Evolutionary conservation across 768 basidiomycete genomes (phyloP).

Genomic region (Xerocomus spinulosus): DNA sequence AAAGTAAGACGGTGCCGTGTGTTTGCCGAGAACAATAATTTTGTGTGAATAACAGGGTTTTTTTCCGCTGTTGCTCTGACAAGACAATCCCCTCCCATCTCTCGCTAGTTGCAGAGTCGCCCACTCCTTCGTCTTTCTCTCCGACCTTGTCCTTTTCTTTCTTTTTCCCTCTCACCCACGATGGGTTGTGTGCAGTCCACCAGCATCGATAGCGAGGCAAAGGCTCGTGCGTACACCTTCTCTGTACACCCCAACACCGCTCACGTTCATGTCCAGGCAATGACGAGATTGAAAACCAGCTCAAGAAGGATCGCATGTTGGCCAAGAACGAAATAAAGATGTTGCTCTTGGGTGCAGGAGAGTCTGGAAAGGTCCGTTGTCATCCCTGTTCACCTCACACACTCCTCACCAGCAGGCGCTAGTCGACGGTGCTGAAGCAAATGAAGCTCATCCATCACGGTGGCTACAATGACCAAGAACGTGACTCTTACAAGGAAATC

Average conservation of each 20-base stretch:
- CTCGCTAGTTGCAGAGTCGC: conserved; percentile 21
- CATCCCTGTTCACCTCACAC: not conserved
- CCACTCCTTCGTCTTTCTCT: conserved; percentile 20
- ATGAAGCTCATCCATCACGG: conserved; percentile 97
- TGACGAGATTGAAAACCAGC: conserved; percentile 90
- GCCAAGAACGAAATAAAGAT: conserved; percentile 96
- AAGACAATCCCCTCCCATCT: conserved; percentile 12
- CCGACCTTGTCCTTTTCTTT: conserved; percentile 3
- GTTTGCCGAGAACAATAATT: conserved; percentile 19
- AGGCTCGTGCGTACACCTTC: conserved; percentile 58
- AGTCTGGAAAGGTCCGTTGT: conserved; percentile 81
- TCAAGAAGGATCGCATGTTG: conserved; percentile 83
- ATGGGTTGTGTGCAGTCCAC: conserved; percentile 79
- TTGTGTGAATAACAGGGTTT: conserved; percentile 6
- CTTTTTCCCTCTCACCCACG: conserved; percentile 14
- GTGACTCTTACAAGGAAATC: conserved; percentile 93
- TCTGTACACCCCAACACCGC: not conserved
- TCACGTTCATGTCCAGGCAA: conserved; percentile 51
- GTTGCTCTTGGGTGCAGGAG: conserved; percentile 91
- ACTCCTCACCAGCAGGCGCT: conserved; percentile 2
- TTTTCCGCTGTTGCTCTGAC: conserved; percentile 15
- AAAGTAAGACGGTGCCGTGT: conserved; percentile 12
- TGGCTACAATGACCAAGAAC: conserved; percentile 81
- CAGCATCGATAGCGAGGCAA: conserved; percentile 72
- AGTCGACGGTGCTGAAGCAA: conserved; percentile 93